These are phyloP conservation scores for Straminergon stramineum DNA, from an alignment of 225 moss, liverwort and hornwort genomes.

Conservation along the genomic window DNA sequence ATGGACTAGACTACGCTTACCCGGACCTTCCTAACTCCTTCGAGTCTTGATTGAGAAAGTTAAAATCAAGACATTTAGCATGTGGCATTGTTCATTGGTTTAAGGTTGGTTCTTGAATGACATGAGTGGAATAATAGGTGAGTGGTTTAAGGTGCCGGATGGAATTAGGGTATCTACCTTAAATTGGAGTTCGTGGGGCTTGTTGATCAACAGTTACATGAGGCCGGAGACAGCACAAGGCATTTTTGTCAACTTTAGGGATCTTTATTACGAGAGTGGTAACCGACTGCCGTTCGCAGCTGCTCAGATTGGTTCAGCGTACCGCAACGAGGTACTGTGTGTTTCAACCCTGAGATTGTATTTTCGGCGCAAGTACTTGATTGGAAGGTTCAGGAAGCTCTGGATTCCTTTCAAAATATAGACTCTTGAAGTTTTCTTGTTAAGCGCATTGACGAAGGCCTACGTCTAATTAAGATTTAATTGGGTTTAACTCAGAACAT, in stretches of 20 bases:
- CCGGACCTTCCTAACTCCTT: neutral
- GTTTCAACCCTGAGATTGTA: neutral
- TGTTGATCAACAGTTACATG: conserved; percentile 45
- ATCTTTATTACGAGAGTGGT: conserved; percentile 72
- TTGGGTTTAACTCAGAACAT: neutral
- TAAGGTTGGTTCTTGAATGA: neutral
- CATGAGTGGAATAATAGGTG: neutral
- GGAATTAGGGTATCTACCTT: neutral
- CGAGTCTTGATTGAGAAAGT: neutral
- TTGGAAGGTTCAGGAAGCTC: neutral
- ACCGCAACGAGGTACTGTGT: conserved; percentile 72
- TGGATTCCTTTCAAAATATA: neutral
- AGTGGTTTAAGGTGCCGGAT: neutral
- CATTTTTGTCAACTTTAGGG: conserved; percentile 79
- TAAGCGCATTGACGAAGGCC: neutral
- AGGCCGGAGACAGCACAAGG: conserved; percentile 98
- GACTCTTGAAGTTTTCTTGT: neutral
- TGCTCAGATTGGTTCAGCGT: conserved; percentile 95
- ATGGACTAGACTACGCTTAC: neutral
- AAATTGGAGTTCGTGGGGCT: neutral
- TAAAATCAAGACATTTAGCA: neutral
- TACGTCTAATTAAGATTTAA: neutral
- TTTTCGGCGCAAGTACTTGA: neutral
- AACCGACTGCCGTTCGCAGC: conserved; percentile 86
- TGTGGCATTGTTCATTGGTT: neutral